phyloP scores from a whole-genome alignment of 768 basidiomycete genomes.

The Leccinellum rugosiceps region DNA sequence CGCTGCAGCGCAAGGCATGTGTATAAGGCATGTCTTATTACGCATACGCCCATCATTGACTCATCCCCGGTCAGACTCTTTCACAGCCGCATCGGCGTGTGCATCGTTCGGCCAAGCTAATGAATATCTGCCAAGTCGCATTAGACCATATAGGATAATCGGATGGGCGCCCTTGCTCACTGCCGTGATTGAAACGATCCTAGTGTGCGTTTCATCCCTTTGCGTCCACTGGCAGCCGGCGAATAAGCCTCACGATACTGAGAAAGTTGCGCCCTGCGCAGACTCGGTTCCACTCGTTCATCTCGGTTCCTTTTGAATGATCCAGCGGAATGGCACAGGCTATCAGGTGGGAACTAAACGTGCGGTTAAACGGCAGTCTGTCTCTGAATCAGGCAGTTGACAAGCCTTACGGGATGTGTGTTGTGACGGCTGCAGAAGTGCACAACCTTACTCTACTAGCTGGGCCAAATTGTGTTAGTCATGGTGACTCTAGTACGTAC shows the following conservation, averaged over 20 bases:
- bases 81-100: not conserved
- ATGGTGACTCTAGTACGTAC: too few relatives aligned
- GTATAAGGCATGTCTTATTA: conserved; percentile 15
- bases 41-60: not conserved
- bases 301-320: not conserved
- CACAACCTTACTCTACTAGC: too few relatives aligned
- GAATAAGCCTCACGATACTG: not conserved
- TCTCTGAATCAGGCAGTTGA: too few relatives aligned
- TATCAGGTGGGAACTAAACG: not conserved
- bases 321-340: not conserved
- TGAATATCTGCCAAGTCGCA: not conserved
- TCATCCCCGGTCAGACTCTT: not conserved
- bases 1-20: not conserved
- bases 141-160: not conserved
- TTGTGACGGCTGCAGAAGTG: too few relatives aligned
- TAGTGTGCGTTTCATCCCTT: not conserved
- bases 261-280: not conserved
- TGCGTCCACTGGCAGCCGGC: not conserved
- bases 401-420: too few relatives aligned
- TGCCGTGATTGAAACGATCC: not conserved
- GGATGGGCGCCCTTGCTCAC: not conserved
- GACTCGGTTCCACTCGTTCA: not conserved
- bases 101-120: conserved; percentile 5
- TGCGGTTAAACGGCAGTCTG: too few relatives aligned
- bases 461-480: too few relatives aligned